phyloP scores from a whole-genome alignment of 768 basidiomycete genomes.

The Pulveroboletus sp. region DNA sequence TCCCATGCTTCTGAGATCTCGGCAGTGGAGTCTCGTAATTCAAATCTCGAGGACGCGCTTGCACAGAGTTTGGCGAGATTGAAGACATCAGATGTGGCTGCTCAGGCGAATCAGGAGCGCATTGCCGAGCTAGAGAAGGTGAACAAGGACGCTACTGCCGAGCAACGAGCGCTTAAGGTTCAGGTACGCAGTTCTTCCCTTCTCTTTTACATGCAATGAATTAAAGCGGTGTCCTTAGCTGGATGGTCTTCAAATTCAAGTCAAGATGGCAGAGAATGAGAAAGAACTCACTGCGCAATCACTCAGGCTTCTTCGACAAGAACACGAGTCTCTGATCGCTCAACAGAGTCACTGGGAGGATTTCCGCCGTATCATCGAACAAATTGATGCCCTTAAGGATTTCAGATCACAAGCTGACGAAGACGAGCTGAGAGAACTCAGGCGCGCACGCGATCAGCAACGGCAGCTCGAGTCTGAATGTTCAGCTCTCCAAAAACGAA shows the following conservation, averaged over 20 bases:
- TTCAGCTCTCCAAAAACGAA: conserved; percentile 60
- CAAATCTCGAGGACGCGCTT: conserved; percentile 69
- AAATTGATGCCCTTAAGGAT: conserved; percentile 62
- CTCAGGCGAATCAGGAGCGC: conserved; percentile 55
- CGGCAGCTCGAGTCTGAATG: conserved; percentile 64
- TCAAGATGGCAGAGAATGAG: conserved; percentile 54
- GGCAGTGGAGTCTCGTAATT: conserved; percentile 45
- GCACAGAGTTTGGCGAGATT: conserved; percentile 66
- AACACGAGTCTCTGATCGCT: conserved; percentile 51
- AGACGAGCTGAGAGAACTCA: conserved; percentile 69
- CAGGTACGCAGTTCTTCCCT: conserved; percentile 44
- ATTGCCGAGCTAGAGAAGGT: conserved; percentile 58
- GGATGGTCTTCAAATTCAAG: conserved; percentile 55
- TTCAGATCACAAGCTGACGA: conserved; percentile 60
- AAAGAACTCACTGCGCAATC: conserved; percentile 53
- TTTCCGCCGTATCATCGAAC: conserved; percentile 62
- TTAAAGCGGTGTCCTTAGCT: conserved; percentile 37
- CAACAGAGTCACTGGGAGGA: conserved; percentile 81
- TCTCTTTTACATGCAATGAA: background rate
- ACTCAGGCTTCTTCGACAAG: conserved; percentile 49
- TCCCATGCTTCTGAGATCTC: conserved; percentile 43
- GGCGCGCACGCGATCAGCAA: conserved; percentile 55
- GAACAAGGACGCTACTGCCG: conserved; percentile 49
- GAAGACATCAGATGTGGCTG: conserved; percentile 65
- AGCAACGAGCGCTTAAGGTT: conserved; percentile 52